Evolutionary conservation across 2,329 filamentous ascomycete species (phyloP).

Genomic region (Fusarium sp.): DNA sequence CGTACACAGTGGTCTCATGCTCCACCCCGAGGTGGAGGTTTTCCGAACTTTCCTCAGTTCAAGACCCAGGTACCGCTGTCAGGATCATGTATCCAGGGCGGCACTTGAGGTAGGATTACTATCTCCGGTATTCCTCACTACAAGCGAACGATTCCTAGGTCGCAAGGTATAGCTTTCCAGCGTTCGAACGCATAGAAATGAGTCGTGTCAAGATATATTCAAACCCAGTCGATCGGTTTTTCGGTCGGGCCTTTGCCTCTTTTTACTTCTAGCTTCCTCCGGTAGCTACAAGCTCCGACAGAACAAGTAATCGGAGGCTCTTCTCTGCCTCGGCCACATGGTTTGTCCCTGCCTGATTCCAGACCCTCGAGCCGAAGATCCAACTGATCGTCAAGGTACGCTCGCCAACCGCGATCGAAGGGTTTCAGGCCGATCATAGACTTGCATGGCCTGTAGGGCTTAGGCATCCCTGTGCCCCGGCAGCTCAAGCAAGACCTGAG

Average conservation of each 20-base stretch:
- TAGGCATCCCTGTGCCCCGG: background rate
- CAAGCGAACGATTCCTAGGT: background rate
- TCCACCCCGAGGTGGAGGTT: conserved; percentile 33
- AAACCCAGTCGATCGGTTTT: background rate
- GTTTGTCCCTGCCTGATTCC: background rate
- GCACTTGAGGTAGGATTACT: conserved; percentile 13
- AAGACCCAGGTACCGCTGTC: conserved; percentile 21
- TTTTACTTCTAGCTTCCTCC: background rate
- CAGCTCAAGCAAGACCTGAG: background rate
- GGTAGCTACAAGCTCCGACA: background rate
- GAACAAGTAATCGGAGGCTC: background rate
- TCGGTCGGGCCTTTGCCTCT: background rate
- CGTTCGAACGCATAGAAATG: background rate
- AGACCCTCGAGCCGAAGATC: background rate
- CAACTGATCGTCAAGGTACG: background rate
- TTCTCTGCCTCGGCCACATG: background rate
- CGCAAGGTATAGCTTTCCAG: background rate
- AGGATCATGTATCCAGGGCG: conserved; percentile 20
- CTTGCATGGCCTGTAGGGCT: conserved; percentile 3
- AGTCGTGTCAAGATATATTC: background rate
- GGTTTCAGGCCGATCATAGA: conserved; percentile 17
- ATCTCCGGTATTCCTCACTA: background rate
- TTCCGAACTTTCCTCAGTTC: conserved; percentile 7
- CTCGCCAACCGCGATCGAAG: conserved; percentile 5
- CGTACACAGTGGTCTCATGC: conserved; percentile 22